Base-by-base conservation (phyloP, 768 basidiomycete genomes). In the Neoboletus magnificus region DNA sequence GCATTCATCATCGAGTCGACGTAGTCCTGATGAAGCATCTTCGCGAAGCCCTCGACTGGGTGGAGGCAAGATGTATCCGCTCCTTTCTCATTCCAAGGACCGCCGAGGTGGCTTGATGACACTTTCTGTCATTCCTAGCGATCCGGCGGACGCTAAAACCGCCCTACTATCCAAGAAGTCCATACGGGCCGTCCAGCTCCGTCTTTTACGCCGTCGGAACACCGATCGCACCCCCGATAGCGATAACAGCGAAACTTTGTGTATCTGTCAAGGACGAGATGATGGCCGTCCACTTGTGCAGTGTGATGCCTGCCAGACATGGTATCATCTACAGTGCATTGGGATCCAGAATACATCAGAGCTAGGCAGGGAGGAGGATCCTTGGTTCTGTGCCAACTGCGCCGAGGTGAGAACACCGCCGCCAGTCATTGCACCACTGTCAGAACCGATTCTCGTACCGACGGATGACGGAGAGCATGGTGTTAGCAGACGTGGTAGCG, bases 311-410 rank as follows among this genome's bases (percentile, higher is more conserved):
- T 93, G 91, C 68, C 76, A 82, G 66, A 84, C 77, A 16, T 93
- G 91, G 91, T 92, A 87, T 66, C 91, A 93, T 70, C 77, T 91
- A 32, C 73, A 82, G 42, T 93, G 91, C 69, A 84, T 93, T 36
- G 90, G 89, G 49, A 87, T 93, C 61, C 73, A 71, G 49, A 78
- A 76, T 61, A 78, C 82, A 33, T 71, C 78, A 12, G 84, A 90
- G 49, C 75, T 92, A 16, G 91, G 89, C 8, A 79, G 71, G 47
- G 88, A 89, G 64, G 87, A 91, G 62, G 89, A 91, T 61, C 83
- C 83, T 1, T 93, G 91, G 90, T 93, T 79, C 69, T 71, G 70
- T 87, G 89, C 70, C 68, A 74, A 49, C 73, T 76, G 55, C 84
- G 91, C 62, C 66, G 81, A 60, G 58, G 71, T 30, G 71, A 75